Evolutionary conservation across 1,284 basidiomycete genomes (phyloP).

Genomic region (Bjerkandera adusta): DNA sequence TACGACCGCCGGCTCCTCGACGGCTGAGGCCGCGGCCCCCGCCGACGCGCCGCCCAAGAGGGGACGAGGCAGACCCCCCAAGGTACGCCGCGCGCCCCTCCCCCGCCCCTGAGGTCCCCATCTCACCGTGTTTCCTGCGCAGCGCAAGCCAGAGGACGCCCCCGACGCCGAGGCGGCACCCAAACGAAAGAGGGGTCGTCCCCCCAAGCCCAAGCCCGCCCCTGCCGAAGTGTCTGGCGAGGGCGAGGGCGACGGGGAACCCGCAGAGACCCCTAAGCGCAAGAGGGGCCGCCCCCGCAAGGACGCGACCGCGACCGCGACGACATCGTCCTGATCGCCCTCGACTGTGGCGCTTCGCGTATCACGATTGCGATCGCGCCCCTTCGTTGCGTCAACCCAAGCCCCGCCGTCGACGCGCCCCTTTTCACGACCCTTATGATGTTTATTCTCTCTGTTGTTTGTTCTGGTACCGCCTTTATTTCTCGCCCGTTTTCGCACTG

Average conservation of each 20-base stretch:
- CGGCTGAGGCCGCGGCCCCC: constrained; percentile 32
- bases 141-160: constrained; percentile 50
- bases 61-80: constrained; percentile 72
- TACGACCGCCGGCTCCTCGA: constrained; percentile 30
- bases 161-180: constrained; percentile 47
- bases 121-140: constrained; percentile 29
- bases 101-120: constrained; percentile 10
- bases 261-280: constrained; percentile 45
- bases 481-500: constrained; percentile 15
- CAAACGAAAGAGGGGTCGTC: constrained; percentile 72
- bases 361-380: not conserved
- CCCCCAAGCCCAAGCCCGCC: constrained; percentile 59
- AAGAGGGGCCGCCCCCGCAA: constrained; percentile 75
- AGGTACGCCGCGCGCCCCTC: constrained; percentile 44
- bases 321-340: not conserved
- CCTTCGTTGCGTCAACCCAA: too few relatives aligned
- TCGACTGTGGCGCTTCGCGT: constrained; percentile 5
- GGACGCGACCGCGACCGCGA: constrained; percentile 26
- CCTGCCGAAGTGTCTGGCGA: constrained; percentile 32
- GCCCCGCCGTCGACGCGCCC: too few relatives aligned
- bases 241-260: constrained; percentile 29
- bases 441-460: constrained; percentile 9
- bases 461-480: constrained; percentile 7
- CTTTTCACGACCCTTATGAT: constrained; percentile 11
- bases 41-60: constrained; percentile 42